These are phyloP conservation scores for Cadophora gregata DNA, from an alignment of 2,329 filamentous ascomycete genomes.

Conservation along the genomic window DNA sequence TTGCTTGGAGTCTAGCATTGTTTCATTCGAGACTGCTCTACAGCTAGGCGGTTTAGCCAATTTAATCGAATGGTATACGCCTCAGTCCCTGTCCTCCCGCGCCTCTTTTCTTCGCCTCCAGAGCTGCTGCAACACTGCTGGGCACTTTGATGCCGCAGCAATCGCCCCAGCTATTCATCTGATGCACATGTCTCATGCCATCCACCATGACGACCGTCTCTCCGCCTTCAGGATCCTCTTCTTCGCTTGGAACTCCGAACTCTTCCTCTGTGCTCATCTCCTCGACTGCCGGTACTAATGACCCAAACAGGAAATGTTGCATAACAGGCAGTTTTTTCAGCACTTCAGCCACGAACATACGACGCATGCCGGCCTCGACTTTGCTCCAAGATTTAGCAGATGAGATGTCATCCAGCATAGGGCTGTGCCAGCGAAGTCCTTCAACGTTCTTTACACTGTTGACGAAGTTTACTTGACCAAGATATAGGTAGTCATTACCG, in stretches of 20 bases:
- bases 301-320: conserved; percentile 97
- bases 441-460: conserved; percentile 97
- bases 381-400: conserved; percentile 89
- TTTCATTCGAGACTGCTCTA: neutral
- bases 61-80: conserved; percentile 80
- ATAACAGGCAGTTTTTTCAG: conserved; percentile 93
- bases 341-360: conserved; percentile 96
- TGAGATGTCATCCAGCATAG: conserved; percentile 98
- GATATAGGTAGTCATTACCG: conserved; percentile 81
- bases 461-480: conserved; percentile 91
- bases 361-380: conserved; percentile 92
- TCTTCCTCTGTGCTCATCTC: conserved; percentile 77
- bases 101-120: conserved; percentile 81
- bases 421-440: conserved; percentile 92
- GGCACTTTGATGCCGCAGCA: conserved; percentile 98
- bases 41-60: neutral
- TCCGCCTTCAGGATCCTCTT: conserved; percentile 58
- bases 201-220: conserved; percentile 69
- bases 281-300: conserved; percentile 77
- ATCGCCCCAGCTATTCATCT: conserved; percentile 83
- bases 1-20: neutral
- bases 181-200: conserved; percentile 73
- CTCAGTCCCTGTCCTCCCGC: conserved; percentile 65
- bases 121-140: conserved; percentile 87
- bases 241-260: conserved; percentile 52